Base-by-base conservation (phyloP, 768 basidiomycete species). In the Crucibulum laeve region DNA sequence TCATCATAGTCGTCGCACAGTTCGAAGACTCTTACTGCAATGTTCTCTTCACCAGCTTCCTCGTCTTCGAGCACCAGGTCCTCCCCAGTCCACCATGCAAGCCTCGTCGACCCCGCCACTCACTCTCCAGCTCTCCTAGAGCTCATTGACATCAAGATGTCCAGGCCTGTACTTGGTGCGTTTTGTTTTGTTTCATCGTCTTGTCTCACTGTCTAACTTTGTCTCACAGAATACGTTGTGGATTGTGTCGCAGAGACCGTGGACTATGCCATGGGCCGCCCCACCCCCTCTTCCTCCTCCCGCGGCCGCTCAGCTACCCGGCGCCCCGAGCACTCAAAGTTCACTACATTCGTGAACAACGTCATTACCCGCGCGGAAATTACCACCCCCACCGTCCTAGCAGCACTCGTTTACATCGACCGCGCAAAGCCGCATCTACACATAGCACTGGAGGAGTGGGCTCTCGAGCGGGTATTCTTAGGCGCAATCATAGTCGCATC, bases 401-500 rank as follows among this genome's bases (percentile, higher is more conserved):
- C 77, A 25, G 62, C 86, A 5, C 78, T 89, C 42, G 84, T 83
- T 58, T 91, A 90, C 63, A 82, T 90, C 58, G 69, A 81, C 64
- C 68, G 88, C 43, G 84, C 87, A 2, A 82, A 81, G 53, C 84
- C 84, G 3, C 84, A 88, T 60, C 73, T 91, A 33, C 83, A 86
- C 57, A 89, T 89, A 51, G 84, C 84, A 6, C 69, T 87, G 47
- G 85, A 88, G 57, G 81, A 87, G 55, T 89, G 87, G 87, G 91
- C 91, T 11, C 73, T 87, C 38, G 90, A 93, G 64, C 82, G 91
- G 32, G 91, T 94, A 23, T 93, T 94, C 66, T 77, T 94, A 33
- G 91, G 91, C 40, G 82, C 90, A n/a, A 64, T 93, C 50, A 92
- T 94, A 63, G 71, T 79, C 37, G 91, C 91, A 5, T 84, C 84